Conservation (phyloP, 176 grass and related monocot species). For the Melocanna baccifera region DNA sequence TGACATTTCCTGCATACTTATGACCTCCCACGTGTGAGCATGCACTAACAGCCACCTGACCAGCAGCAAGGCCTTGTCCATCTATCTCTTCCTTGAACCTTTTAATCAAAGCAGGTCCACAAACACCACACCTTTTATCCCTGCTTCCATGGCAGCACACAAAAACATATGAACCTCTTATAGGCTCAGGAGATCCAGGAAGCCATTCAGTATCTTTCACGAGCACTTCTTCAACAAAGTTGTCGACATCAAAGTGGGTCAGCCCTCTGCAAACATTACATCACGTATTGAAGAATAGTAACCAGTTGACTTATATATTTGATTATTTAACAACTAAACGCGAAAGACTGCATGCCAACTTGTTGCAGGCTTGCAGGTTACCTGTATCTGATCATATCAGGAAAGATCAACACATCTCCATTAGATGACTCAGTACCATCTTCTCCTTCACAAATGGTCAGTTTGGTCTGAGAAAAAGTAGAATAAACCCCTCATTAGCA, state of each 20-base stretch:
- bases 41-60: slow-evolving; percentile 68
- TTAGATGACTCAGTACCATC: slow-evolving; percentile 86
- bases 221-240: slow-evolving; percentile 91
- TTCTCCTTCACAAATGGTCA: slow-evolving; percentile 97
- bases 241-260: slow-evolving; percentile 83
- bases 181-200: slow-evolving; percentile 63
- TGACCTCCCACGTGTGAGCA: slow-evolving; percentile 95
- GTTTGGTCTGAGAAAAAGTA: slow-evolving; percentile 46
- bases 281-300: slow-evolving; percentile 19
- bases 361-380: slow-evolving; percentile 32
- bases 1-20: slow-evolving; percentile 96
- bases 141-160: slow-evolving; percentile 85
- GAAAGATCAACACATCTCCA: slow-evolving; percentile 96
- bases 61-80: slow-evolving; percentile 45
- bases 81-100: slow-evolving; percentile 81
- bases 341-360: slow-evolving; percentile 7
- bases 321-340: neutral
- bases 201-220: slow-evolving; percentile 84
- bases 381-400: slow-evolving; percentile 99
- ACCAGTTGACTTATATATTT: slow-evolving; percentile 14
- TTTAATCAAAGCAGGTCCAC: slow-evolving; percentile 78
- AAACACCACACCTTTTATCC: slow-evolving; percentile 87
- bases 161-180: slow-evolving; percentile 79
- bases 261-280: slow-evolving; percentile 59
- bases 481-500: slow-evolving; percentile 21